Conservation (phyloP, 495 filamentous ascomycete species). For the Aspergillus wentii region DNA sequence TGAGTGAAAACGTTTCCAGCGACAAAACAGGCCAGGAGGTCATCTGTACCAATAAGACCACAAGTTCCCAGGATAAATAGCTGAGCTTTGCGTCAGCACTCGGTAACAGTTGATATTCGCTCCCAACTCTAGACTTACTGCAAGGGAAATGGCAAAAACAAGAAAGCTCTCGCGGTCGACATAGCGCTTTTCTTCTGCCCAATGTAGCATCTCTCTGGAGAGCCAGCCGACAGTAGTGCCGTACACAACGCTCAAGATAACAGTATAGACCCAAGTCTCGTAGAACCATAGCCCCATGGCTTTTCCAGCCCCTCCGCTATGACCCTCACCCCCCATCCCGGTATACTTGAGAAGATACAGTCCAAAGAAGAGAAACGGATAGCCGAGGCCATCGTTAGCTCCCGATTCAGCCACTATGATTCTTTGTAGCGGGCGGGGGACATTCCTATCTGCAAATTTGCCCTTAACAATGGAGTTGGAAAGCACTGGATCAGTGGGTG, state of each 20-base stretch:
- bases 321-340: constrained; percentile 51
- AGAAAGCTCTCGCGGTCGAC: constrained; percentile 89
- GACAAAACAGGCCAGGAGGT: constrained; percentile 89
- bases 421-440: constrained; percentile 74
- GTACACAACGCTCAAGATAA: constrained; percentile 74
- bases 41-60: constrained; percentile 87
- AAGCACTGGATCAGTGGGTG: constrained; percentile 86
- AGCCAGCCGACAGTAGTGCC: constrained; percentile 74
- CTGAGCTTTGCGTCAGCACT: constrained; percentile 18
- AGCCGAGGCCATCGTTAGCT: constrained; percentile 90
- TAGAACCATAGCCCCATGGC: constrained; percentile 82
- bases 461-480: constrained; percentile 91
- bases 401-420: constrained; percentile 90
- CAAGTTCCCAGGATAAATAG: constrained; percentile 84
- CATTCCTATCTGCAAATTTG: constrained; percentile 86
- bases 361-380: constrained; percentile 83
- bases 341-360: constrained; percentile 79
- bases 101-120: background rate
- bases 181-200: constrained; percentile 75
- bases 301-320: constrained; percentile 52
- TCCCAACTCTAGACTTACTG: no score
- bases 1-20: constrained; percentile 89
- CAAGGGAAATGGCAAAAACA: constrained; percentile 81
- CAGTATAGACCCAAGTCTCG: constrained; percentile 82
- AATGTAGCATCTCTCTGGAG: constrained; percentile 76